Percentiles rank a stretch among this genome's conserved stretches.
phyloP scores from a whole-genome alignment of 2,329 filamentous ascomycete genomes.

The Thielaviopsis ethacetica region DNA sequence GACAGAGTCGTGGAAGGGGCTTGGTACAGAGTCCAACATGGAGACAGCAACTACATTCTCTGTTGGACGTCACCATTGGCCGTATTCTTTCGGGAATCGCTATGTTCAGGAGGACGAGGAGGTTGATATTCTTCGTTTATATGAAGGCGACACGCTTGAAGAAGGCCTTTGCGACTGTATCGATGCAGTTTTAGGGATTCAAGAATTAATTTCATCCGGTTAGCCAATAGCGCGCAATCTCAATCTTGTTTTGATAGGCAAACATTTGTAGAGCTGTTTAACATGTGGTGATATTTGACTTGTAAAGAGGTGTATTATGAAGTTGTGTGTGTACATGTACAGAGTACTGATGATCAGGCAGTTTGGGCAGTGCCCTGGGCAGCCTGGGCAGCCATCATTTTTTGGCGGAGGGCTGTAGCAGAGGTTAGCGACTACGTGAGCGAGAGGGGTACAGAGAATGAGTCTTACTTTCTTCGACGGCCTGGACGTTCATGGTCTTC shows the following conservation, averaged over 20 bases:
- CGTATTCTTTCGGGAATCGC: too few species aligned
- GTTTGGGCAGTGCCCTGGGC: neutral
- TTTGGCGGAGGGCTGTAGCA: slow-evolving; percentile 22
- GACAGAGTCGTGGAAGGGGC: neutral
- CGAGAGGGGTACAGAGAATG: neutral
- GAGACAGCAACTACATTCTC: neutral
- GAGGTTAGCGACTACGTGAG: slow-evolving; percentile 7
- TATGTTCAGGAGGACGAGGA: too few species aligned
- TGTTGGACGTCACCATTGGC: neutral
- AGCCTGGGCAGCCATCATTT: slow-evolving; percentile 18
- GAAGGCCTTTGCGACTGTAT: too few species aligned
- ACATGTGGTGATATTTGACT: neutral
- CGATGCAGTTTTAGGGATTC: too few species aligned
- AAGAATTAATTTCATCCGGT: too few species aligned
- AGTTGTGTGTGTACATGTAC: neutral
- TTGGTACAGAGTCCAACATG: neutral
- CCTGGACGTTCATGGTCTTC: slow-evolving; percentile 71
- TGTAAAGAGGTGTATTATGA: neutral
- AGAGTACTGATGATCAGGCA: neutral
- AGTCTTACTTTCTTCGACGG: slow-evolving; percentile 67
- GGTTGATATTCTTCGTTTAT: too few species aligned
- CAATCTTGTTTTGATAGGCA: neutral
- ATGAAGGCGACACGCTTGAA: too few species aligned
- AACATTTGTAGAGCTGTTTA: neutral
- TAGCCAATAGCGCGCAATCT: neutral